Evolutionary conservation across 352 stramenopile species (phyloP), one percentile per base, ranked within the genome.

Genomic region (Phytophthora vignae): DNA sequence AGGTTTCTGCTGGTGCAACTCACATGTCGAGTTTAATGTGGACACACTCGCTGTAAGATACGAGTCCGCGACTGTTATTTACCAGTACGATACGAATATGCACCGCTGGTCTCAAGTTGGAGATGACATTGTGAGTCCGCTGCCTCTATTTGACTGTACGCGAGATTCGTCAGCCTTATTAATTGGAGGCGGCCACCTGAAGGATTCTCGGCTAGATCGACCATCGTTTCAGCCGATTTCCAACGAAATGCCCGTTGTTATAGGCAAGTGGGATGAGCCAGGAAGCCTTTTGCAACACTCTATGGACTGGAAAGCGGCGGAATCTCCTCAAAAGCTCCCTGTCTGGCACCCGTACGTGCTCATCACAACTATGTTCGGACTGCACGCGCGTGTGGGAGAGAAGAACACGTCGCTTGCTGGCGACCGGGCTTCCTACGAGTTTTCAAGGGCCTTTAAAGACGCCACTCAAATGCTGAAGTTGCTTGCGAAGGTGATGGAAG

Each of bases 301-400:
- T 0, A 94, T 94, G 87, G 85, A 93, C 48, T 94, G 86, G 88
- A 94, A 96, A 76, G 77, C 84, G 17, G 53, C 69, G 7, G 83
- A 91, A 38, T 84, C 74, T 15, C 83, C 84, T 4, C 87, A 94
- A 61, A 92, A 96, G 58, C 77, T 93, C 9, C 89, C 89, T 14
- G 82, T 95, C 36, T 96, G 89, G 89, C 89, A 96, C 69, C 87
- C 89, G 17, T 96, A 92, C 27, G 88, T 94, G 15, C 71, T 96
- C 19, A 68, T 96, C 9, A 95, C 89, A 29, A 96, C 89, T 33
- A 76, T 96, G 11, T 96, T 94, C 53, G 89, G 89, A 3, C 91
- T 96, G 84, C 86, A 94, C 59, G 87, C 89, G 9, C 87, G 87
- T 59, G 88, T 96, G 52, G 88, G 87, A 25, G 73, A 93, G 22